Conservation (phyloP, 2,329 filamentous ascomycete species). For the Passalora sequoiae region DNA sequence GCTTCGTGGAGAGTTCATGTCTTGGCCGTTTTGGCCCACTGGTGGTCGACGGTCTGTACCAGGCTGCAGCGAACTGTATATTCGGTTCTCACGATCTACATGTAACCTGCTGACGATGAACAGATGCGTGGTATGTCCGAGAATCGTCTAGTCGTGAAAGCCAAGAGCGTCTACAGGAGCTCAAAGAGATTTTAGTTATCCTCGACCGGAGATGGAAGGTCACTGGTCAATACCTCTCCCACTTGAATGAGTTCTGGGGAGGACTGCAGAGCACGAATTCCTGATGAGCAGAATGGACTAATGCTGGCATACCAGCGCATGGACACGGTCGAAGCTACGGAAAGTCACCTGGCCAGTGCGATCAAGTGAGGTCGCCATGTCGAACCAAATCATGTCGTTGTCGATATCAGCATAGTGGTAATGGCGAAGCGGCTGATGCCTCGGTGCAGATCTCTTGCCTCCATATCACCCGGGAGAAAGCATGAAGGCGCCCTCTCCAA, state of each 20-base stretch:
- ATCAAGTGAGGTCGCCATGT: conserved; percentile 15
- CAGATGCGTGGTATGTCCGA: conserved; percentile 31
- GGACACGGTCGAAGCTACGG: conserved; percentile 21
- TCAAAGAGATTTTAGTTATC: conserved; percentile 24
- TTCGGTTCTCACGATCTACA: neutral
- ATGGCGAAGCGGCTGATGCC: too few relatives aligned
- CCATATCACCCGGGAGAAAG: too few relatives aligned
- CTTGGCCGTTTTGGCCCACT: conserved; percentile 22
- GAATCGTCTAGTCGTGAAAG: conserved; percentile 29
- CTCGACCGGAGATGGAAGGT: conserved; percentile 24
- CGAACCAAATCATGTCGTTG: too few relatives aligned
- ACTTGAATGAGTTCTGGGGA: conserved; percentile 12
- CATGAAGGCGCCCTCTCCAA: too few relatives aligned
- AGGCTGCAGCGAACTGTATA: conserved; percentile 33
- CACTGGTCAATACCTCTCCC: conserved; percentile 23
- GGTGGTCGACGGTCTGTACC: conserved; percentile 33
- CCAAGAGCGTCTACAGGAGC: conserved; percentile 17
- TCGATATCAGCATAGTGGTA: too few relatives aligned
- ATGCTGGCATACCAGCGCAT: conserved; percentile 19
- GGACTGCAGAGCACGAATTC: neutral
- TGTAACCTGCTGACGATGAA: neutral
- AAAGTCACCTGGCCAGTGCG: conserved; percentile 18
- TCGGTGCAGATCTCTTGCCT: too few relatives aligned
- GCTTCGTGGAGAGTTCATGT: conserved; percentile 12
- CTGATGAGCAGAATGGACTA: conserved; percentile 1